Evolutionary conservation across 1,284 basidiomycete genomes (phyloP), one percentile per base, ranked within the genome.

Genomic region (Rhodotorula sp.): DNA sequence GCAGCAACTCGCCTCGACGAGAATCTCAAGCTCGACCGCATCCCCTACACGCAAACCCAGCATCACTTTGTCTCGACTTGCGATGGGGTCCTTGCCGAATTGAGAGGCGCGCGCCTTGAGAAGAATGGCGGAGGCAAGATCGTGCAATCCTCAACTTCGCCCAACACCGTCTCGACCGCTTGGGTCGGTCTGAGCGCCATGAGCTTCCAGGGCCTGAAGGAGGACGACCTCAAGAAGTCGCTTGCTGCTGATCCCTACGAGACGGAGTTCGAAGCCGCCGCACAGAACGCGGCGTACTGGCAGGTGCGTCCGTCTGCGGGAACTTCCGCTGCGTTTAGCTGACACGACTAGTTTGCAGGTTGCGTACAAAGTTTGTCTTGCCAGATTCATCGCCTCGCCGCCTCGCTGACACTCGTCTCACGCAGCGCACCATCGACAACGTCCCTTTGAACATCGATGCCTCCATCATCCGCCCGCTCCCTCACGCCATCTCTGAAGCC

Each of bases 231-330:
- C 0, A 79, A 75, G 16, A 81, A 80, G 70, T 78, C 86, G 20
- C 79, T 87, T 4, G 83, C 86, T 0, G 67, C 82, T 0, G 86
- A 88, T 70, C 78, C 79, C 0, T 84, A 83, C 81, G 85, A 86
- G 28, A 80, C 84, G 0, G 87, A 85, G 0, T 76, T 90, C 6
- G 76, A 79, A 16, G 87, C 89, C 73, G 89, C 89, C 87, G 86
- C 88, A 0, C 84, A 87, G 53, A 86, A 87, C 7, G 82, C 87
- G 1, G 89, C 87, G 0, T 90, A 90, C 73, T 90, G 88, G 78
- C 82, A 84, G 46, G 67, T 62, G 31, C 28, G 48, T 22, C n/a
- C 20, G 13, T 1, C 16, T 13, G 8, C 16, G 37, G 13, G 8
- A 7, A 4, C 24, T 51, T 30, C 4, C 22, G 7, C 47, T 44